Percentiles rank a stretch among this genome's conserved stretches.
Conservation (phyloP, 2,329 filamentous ascomycete species). For the Calonectria pseudoturangicola region DNA sequence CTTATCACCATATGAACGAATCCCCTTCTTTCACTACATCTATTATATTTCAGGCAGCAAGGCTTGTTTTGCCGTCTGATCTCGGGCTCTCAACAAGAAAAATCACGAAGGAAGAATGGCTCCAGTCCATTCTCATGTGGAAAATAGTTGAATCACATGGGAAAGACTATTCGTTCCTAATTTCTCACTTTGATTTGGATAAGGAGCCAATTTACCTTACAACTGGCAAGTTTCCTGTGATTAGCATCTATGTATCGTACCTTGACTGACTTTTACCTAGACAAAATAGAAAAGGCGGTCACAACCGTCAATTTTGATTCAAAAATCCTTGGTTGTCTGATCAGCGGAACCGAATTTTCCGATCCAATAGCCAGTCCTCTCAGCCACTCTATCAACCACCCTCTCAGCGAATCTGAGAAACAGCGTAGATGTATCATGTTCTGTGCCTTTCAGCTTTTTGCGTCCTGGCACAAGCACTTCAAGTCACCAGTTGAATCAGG, state of each 20-base stretch:
- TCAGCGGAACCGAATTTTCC: not conserved
- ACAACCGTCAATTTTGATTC: not conserved
- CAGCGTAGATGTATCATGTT: conserved; percentile 11
- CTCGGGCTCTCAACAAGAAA: not conserved
- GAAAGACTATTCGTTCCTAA: not conserved
- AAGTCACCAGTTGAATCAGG: conserved; percentile 11
- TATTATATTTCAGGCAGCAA: conserved; percentile 1
- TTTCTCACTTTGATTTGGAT: not conserved
- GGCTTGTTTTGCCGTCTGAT: not conserved
- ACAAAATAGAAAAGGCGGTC: conserved; percentile 1
- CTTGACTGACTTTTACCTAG: not conserved
- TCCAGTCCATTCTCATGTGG: conserved; percentile 15
- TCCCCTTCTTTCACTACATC: conserved; percentile 1
- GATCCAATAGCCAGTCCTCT: not conserved
- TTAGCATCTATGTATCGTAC: too few species aligned
- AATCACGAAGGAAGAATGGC: conserved; percentile 2
- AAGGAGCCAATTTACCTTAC: not conserved
- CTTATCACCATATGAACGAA: conserved; percentile 13
- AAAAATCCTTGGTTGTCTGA: not conserved
- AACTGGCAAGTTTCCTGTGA: not conserved
- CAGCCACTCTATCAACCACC: too few species aligned
- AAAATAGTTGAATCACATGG: not conserved
- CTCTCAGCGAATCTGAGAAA: not conserved
- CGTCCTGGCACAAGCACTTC: not conserved
- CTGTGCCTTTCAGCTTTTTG: not conserved